A percentile compares a stretch with the other conserved stretches of the same genome.
Evolutionary conservation across 441 rosid species (phyloP).

Genomic region (Eruca vesicaria): DNA sequence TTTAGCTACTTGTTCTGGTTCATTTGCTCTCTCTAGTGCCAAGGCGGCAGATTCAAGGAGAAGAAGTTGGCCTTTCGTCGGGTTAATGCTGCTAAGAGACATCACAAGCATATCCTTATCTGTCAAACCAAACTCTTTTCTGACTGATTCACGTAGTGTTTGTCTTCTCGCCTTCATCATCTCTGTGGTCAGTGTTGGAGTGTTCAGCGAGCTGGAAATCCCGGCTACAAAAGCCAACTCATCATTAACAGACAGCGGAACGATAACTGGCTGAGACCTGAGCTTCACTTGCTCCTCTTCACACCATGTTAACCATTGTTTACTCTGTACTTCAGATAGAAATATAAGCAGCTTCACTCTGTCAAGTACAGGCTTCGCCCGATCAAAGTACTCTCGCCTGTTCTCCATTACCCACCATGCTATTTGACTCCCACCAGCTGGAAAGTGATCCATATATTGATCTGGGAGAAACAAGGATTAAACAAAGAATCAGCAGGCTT

Average conservation of each 20-base stretch:
- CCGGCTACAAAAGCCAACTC: constrained; percentile 95
- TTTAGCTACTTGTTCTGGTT: constrained; percentile 27
- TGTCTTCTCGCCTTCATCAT: constrained; percentile 67
- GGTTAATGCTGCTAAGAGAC: constrained; percentile 91
- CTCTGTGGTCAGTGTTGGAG: constrained; percentile 56
- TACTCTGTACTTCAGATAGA: constrained; percentile 79
- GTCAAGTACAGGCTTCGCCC: constrained; percentile 72
- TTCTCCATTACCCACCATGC: constrained; percentile 99
- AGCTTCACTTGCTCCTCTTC: constrained; percentile 77
- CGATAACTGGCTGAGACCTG: constrained; percentile 74
- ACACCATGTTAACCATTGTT: constrained; percentile 94
- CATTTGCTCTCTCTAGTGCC: constrained; percentile 42
- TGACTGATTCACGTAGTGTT: constrained; percentile 61
- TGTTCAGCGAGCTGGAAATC: constrained; percentile 62
- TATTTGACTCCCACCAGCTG: constrained; percentile 94
- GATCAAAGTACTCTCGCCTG: constrained; percentile 86
- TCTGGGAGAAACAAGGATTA: constrained; percentile 46
- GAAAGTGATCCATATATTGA: constrained; percentile 79
- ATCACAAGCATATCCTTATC: constrained; percentile 81
- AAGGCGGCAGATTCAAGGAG: constrained; percentile 69
- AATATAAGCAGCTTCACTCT: constrained; percentile 83
- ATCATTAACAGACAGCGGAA: constrained; percentile 89
- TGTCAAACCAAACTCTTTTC: constrained; percentile 75
- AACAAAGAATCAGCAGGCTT: too few species aligned
- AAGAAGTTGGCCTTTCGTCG: constrained; percentile 89